Evolutionary conservation across 2,329 filamentous ascomycete species (phyloP), one percentile per base, ranked within the genome.

Genomic region (Tolypocladium amazonense): DNA sequence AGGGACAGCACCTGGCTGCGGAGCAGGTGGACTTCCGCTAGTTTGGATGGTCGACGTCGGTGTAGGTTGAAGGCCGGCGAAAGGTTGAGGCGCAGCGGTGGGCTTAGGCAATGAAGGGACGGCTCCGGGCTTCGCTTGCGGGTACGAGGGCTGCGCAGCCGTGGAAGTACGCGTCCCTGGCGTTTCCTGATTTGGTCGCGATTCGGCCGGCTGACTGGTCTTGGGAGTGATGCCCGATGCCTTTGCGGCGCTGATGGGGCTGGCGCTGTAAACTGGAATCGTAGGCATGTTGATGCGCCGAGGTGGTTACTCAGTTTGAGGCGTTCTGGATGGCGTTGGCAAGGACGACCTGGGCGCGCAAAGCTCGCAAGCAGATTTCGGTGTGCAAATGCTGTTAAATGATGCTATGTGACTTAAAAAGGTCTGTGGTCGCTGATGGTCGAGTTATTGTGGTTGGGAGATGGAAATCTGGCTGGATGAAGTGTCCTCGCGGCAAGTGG

Each of bases 191-290:
- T 33, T 47, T 53, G 59, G 57, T 52, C 59, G 39, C 8, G 43
- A 27, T 41, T 50, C n/a, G 27, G 55, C 56, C 30, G 58, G n/a
- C 11, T 50, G 57, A 55, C 38, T 55, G 39, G 79, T 83, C 63
- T 80, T 70, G 35, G 80, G 76, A 25, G 79, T 81, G 50, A 73
- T 68, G 38, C 75, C 80, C 20, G 75, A 74, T 56, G 82, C 75
- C 71, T 84, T 85, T 60, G 79, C 73, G 43, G 81, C 79, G 65
- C 76, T 81, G 70, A 87, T 84, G 54, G 84, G 84, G 69, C 81
- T 84, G 59, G 80, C 71, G 41, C 77, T 80, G 71, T 85, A 84
- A 50, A 86, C 78, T 56, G 79, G 81, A 62, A 87, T 80, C n/a
- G 83, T 79, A 56, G 83, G 77, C 84, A 87, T 87, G n/a, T 55